Conservation (phyloP, 495 filamentous ascomycete species). For the Friedmanniomyces endolithicus region DNA sequence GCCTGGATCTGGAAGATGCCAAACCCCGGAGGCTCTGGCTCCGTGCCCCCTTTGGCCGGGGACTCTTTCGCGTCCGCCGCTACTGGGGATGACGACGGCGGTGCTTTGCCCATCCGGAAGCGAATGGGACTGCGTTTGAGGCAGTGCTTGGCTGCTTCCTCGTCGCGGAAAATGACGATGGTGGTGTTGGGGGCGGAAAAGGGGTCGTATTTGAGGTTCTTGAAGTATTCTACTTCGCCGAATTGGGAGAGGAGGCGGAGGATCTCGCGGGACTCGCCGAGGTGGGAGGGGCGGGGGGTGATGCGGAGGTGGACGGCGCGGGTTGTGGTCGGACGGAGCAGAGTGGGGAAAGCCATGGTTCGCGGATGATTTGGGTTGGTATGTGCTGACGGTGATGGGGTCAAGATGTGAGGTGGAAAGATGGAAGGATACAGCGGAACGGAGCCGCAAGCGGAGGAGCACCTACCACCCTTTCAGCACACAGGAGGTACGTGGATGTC, state of each 20-base stretch:
- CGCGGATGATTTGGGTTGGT: no score
- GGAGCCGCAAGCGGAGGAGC: no score
- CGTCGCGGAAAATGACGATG: slow-evolving; percentile 33
- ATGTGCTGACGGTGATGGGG: neutral
- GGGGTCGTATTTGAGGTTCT: slow-evolving; percentile 44
- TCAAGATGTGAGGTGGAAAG: neutral
- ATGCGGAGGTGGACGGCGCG: slow-evolving; percentile 50
- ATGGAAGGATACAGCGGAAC: neutral
- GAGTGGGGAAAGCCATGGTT: neutral
- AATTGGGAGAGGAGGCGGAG: slow-evolving; percentile 59
- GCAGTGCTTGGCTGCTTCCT: slow-evolving; percentile 26
- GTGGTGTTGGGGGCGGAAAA: slow-evolving; percentile 27
- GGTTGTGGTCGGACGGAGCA: slow-evolving; percentile 13
- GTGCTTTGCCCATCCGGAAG: slow-evolving; percentile 22
- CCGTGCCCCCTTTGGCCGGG: neutral
- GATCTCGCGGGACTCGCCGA: slow-evolving; percentile 62
- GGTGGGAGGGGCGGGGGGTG: slow-evolving; percentile 45
- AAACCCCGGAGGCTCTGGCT: neutral
- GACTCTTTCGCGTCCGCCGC: neutral
- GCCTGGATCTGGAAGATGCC: slow-evolving; percentile 27
- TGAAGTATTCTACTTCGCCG: slow-evolving; percentile 66
- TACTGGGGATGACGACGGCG: slow-evolving; percentile 13
- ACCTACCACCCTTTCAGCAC: no score
- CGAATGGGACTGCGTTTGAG: slow-evolving; percentile 33
- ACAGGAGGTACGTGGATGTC: no score